Evolutionary conservation across 2,329 filamentous ascomycete species (phyloP), one percentile per base, ranked within the genome.

Genomic region (Exophiala alcalophila): DNA sequence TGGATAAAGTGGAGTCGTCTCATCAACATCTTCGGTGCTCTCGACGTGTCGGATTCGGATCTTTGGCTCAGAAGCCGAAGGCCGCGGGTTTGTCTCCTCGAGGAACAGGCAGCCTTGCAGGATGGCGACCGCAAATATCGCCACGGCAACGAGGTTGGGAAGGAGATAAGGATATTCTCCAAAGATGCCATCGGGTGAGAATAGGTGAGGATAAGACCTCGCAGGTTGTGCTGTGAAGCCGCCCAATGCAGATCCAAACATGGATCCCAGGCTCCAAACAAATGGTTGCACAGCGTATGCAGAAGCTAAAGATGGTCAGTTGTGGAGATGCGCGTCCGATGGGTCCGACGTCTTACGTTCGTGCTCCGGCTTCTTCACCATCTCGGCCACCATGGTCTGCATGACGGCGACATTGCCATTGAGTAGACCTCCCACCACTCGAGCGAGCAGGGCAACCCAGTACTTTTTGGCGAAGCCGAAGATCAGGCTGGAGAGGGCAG

Each of bases 401-500:
- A 87, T 82, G 4, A 87, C 81, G 0, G 82, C 83, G 2, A 85
- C 75, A 58, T 86, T 87, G 2, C 82, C 83, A 58, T 86, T 87
- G 32, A 85, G 62, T 5, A 76, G 65, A 0, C 85, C 85, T 0
- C 83, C 83, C 10, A 70, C 55, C 34, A 68, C 65, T 4, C 67
- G 53, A 9, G 66, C 67, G 10, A 68, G 53, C 24, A 70, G 53
- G 1, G 67, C 67, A 16, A 70, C 60, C 67, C 67, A 70, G 53
- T 69, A 70, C 9, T 50, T 54, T 41, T 60, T 58, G 4, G 67
- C 65, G 9, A 70, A 56, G 6, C 67, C 67, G 44, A 70, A 68
- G 26, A 69, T 62, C 33, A 70, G 54, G 39, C 65, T 66, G 6
- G 65, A 68, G 28, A 69, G 53, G 4, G 65, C 63, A 4, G 65